phyloP scores from a whole-genome alignment of 805 yeast genomes.

The Hanseniaspora pseudoguilliermondii region DNA sequence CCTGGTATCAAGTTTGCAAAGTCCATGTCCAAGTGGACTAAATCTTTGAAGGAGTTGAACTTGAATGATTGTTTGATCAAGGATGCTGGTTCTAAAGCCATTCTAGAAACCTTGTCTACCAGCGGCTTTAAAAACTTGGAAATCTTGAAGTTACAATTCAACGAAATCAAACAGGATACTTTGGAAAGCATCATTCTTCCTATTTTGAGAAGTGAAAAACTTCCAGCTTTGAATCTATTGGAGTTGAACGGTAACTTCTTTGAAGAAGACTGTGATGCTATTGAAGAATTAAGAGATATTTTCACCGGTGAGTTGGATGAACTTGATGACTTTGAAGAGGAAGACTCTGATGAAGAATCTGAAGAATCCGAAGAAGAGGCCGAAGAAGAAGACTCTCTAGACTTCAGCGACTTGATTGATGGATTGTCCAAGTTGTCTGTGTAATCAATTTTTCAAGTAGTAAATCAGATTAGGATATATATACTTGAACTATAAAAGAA shows the following conservation, averaged over 20 bases:
- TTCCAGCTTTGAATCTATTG: constrained; percentile 49
- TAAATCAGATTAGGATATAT: constrained; percentile 16
- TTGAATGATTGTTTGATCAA: constrained; percentile 82
- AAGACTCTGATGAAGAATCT: constrained; percentile 47
- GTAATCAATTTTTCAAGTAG: constrained; percentile 24
- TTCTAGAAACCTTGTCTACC: constrained; percentile 39
- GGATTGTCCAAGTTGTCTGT: constrained; percentile 30
- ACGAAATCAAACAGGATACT: constrained; percentile 63
- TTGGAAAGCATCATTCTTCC: constrained; percentile 40
- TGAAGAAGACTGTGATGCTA: constrained; percentile 68
- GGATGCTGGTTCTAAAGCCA: constrained; percentile 53
- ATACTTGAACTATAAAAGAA: constrained; percentile 26
- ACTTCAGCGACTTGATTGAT: constrained; percentile 31
- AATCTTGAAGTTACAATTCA: constrained; percentile 66
- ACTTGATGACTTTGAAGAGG: constrained; percentile 86
- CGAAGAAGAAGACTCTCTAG: constrained; percentile 37
- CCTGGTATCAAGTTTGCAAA: constrained; percentile 57
- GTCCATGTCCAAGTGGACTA: constrained; percentile 49
- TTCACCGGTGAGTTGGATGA: constrained; percentile 86
- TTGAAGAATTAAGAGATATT: constrained; percentile 46
- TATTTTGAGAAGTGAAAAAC: constrained; percentile 38
- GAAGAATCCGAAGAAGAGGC: constrained; percentile 31
- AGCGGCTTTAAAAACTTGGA: constrained; percentile 35
- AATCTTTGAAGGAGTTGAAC: constrained; percentile 57
- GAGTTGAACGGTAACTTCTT: constrained; percentile 92